Conservation (phyloP, 345 rosid species). For the Melaleuca alternifolia region DNA sequence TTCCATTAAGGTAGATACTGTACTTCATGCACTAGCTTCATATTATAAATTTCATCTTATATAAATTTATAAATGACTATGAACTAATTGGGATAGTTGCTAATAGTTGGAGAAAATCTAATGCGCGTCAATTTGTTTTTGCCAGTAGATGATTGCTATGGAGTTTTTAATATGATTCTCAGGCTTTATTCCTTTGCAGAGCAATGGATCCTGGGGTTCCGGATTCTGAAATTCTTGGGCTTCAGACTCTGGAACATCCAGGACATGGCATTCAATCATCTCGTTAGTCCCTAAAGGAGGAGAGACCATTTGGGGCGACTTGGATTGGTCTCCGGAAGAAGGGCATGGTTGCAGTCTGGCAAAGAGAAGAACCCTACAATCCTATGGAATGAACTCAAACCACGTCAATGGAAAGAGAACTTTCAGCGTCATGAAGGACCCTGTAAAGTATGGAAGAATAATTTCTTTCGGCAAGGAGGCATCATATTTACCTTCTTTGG, state of each 20-base stretch:
- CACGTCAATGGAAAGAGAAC: too few relatives aligned
- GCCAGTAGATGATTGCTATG: neutral
- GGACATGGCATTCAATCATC: conserved; percentile 66
- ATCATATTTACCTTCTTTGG: conserved; percentile 31
- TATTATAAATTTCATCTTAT: too few relatives aligned
- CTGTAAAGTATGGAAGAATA: conserved; percentile 47
- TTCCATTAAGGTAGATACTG: too few relatives aligned
- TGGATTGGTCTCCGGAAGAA: too few relatives aligned
- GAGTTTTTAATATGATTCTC: neutral
- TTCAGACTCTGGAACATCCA: conserved; percentile 53
- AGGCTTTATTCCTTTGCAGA: conserved; percentile 15
- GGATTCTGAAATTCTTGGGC: conserved; percentile 39
- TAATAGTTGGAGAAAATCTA: neutral
- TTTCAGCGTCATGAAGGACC: conserved; percentile 22
- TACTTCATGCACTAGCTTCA: too few relatives aligned
- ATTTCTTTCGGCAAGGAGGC: conserved; percentile 52
- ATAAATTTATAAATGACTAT: too few relatives aligned
- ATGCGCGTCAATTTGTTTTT: neutral
- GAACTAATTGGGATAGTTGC: too few relatives aligned
- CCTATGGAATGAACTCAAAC: too few relatives aligned
- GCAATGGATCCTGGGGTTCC: conserved; percentile 40
- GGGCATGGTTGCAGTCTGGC: too few relatives aligned
- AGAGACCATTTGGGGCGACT: too few relatives aligned
- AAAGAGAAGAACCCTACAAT: too few relatives aligned
- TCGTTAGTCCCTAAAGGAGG: conserved; percentile 78